A percentile compares a stretch with the other conserved stretches of the same genome.
These are phyloP conservation scores for Cystobasidium slooffiae DNA, from an alignment of 1,284 basidiomycete species.

Conservation along the genomic window DNA sequence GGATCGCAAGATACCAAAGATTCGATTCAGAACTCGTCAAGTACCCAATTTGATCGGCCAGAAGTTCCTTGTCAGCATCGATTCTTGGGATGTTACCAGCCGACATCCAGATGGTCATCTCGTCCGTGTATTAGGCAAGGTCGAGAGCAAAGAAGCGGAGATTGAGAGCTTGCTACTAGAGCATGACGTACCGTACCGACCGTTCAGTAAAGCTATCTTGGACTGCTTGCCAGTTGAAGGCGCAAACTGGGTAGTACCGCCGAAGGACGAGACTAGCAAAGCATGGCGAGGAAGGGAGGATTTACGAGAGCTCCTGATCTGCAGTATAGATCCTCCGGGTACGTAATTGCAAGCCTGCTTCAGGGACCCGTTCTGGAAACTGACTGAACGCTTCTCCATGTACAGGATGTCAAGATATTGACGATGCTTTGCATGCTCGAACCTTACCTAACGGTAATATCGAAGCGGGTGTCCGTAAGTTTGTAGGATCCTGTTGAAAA, in stretches of 20 bases:
- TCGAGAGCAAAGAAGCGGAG: slow-evolving; percentile 93
- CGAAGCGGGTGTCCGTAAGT: slow-evolving; percentile 96
- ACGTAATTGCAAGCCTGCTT: slow-evolving; percentile 48
- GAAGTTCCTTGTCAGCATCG: slow-evolving; percentile 95
- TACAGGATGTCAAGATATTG: slow-evolving; percentile 94
- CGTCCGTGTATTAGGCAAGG: slow-evolving; percentile 86
- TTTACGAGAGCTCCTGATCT: slow-evolving; percentile 82
- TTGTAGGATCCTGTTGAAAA: background rate
- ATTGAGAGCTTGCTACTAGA: slow-evolving; percentile 93
- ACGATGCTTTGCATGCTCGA: slow-evolving; percentile 96
- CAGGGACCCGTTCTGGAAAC: background rate
- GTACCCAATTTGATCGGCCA: slow-evolving; percentile 84
- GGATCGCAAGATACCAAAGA: slow-evolving; percentile 87
- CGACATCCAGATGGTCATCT: slow-evolving; percentile 98
- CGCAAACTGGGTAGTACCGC: slow-evolving; percentile 89
- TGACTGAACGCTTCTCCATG: background rate
- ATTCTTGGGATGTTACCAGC: slow-evolving; percentile 83
- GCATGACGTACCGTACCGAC: slow-evolving; percentile 94
- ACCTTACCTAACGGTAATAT: slow-evolving; percentile 89
- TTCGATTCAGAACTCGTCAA: slow-evolving; percentile 91
- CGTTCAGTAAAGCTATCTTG: slow-evolving; percentile 92
- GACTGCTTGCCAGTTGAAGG: slow-evolving; percentile 90
- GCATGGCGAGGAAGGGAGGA: slow-evolving; percentile 89
- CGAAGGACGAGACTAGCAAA: slow-evolving; percentile 64
- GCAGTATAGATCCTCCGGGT: slow-evolving; percentile 97